Evolutionary conservation across 2,329 filamentous ascomycete genomes (phyloP).

Genomic region (Sporothrix pseudoabietina): DNA sequence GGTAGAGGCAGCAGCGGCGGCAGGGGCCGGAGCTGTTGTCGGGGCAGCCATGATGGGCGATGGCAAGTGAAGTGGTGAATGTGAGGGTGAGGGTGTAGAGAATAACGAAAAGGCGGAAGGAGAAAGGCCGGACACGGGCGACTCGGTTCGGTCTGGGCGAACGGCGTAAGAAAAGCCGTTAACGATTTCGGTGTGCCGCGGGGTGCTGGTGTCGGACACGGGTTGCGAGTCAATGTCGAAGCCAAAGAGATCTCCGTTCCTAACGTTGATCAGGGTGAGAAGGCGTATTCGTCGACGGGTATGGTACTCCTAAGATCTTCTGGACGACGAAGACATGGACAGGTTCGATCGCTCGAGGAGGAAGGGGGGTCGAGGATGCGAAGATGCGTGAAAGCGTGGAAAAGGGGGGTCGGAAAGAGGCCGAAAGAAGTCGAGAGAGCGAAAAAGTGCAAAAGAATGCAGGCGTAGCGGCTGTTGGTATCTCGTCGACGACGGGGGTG

Average conservation of each 20-base stretch:
- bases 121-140: background rate
- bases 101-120: background rate
- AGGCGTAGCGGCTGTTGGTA: background rate
- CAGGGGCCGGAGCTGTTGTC: slow-evolving; percentile 24
- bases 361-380: background rate
- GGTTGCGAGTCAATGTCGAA: background rate
- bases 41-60: slow-evolving; percentile 30
- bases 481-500: slow-evolving; percentile 21
- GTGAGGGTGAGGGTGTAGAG: background rate
- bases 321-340: slow-evolving; percentile 23
- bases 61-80: background rate
- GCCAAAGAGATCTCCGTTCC: slow-evolving; percentile 15
- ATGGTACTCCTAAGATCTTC: background rate
- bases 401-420: background rate
- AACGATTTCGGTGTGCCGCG: background rate
- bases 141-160: background rate
- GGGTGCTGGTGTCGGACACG: background rate
- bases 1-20: background rate
- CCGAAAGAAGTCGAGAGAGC: background rate
- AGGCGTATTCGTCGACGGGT: background rate
- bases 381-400: background rate
- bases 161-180: background rate
- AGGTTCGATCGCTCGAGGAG: background rate
- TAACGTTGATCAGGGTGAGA: slow-evolving; percentile 2
- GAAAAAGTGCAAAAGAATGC: slow-evolving; percentile 19